Evolutionary conservation across 345 rosid species (phyloP).

Genomic region (Rhodamnia argentea): DNA sequence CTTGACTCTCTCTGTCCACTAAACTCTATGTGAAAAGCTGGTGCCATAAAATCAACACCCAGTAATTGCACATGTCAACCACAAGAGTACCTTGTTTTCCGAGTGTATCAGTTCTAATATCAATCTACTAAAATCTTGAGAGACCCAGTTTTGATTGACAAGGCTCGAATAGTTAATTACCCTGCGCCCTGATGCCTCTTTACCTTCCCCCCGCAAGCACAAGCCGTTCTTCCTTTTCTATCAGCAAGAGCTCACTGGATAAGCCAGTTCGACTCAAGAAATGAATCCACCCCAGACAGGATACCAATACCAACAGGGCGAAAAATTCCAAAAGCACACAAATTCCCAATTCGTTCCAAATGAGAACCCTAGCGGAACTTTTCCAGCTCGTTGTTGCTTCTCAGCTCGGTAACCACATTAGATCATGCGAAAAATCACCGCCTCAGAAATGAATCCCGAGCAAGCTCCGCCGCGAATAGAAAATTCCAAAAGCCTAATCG

Average conservation of each 20-base stretch:
- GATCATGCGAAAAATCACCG: not conserved
- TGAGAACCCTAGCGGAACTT: not conserved
- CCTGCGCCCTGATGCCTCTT: not conserved
- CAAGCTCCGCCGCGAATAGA: not conserved
- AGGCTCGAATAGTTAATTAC: not conserved
- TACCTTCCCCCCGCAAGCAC: not conserved
- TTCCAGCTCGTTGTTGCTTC: not conserved
- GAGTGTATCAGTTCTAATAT: not conserved
- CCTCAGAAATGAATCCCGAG: not conserved
- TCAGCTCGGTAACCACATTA: not conserved
- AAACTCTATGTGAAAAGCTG: constrained; percentile 52
- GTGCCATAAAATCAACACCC: constrained; percentile 48
- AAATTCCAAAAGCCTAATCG: not conserved
- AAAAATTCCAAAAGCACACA: not conserved
- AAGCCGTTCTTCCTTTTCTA: not conserved
- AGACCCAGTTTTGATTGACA: not conserved
- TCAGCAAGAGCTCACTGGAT: not conserved
- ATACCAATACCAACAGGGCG: not conserved
- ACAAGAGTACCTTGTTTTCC: not conserved
- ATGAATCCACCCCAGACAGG: not conserved
- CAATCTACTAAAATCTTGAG: not conserved
- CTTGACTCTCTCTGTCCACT: constrained; percentile 35
- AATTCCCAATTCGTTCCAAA: not conserved
- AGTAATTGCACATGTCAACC: constrained; percentile 43
- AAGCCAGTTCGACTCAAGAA: not conserved